phyloP scores from a whole-genome alignment of 208 protist species.

The Kentomonas sorsogonicus region DNA sequence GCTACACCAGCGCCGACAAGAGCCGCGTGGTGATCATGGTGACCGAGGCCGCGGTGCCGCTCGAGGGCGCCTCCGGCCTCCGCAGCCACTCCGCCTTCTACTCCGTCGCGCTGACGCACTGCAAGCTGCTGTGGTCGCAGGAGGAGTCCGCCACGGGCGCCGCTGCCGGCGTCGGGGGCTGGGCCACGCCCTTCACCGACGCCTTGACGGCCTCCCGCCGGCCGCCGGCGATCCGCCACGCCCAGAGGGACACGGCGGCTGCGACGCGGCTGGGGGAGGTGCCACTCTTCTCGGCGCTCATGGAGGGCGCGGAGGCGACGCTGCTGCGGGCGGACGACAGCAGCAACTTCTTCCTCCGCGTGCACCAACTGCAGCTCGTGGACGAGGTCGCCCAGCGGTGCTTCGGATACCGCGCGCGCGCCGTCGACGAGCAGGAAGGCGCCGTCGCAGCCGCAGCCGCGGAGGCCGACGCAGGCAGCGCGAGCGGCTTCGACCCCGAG shows the following conservation, averaged over 20 bases:
- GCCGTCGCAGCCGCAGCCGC: neutral
- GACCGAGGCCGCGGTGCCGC: slow-evolving; percentile 36
- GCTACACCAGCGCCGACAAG: slow-evolving; percentile 57
- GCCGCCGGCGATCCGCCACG: neutral
- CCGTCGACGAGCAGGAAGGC: neutral
- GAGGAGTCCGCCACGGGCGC: neutral
- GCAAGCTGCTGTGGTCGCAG: neutral
- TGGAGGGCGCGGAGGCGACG: slow-evolving; percentile 48
- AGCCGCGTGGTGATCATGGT: slow-evolving; percentile 54
- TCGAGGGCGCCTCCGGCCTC: slow-evolving; percentile 35
- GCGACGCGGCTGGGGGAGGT: neutral
- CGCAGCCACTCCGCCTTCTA: slow-evolving; percentile 34
- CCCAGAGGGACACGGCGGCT: neutral
- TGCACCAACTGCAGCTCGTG: slow-evolving; percentile 63
- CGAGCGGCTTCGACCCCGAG: too few species aligned
- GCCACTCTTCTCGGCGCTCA: slow-evolving; percentile 31
- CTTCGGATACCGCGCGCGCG: slow-evolving; percentile 46
- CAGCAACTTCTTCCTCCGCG: slow-evolving; percentile 29
- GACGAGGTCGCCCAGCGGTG: slow-evolving; percentile 36
- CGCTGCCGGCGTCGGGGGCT: neutral
- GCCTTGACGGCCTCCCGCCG: neutral
- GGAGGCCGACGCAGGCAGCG: neutral
- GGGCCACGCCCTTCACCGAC: neutral
- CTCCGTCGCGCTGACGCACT: neutral
- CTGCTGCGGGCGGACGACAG: slow-evolving; percentile 47